Base-by-base conservation (phyloP, 2,329 filamentous ascomycete genomes). In the Paramyrothecium sp. region DNA sequence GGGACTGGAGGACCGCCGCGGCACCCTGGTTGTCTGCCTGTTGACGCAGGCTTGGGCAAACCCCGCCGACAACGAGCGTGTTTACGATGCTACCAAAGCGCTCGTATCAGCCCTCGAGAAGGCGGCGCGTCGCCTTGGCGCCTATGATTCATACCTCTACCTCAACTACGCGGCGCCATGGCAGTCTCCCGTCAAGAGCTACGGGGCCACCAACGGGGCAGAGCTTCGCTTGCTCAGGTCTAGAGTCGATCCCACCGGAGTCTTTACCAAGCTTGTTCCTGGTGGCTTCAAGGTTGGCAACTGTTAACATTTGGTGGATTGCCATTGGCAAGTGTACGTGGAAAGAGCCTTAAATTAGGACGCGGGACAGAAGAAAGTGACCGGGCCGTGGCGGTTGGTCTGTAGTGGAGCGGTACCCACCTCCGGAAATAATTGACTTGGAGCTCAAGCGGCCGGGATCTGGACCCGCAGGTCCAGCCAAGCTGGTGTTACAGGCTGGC, bases 91-190 rank as follows among this genome's bases (percentile, higher is more conserved):
- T 19, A 52, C 56, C 7, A 49, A 49, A 34, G 51, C 51, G 11
- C 26, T 58, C 26, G 26, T 58, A 23, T 21, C 17, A 2, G 53
- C 50, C 17, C 21, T 58, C n/a, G 53, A 58, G 47, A 8, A 20
- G 17, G 33, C 34, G 11, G 51, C 56, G n/a, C 38, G 48, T 16
- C 33, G 33, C 33, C 56, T 58, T n/a, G 53, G 48, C 3, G 56
- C 54, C 21, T 54, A 50, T 17, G 56, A 58, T 53, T 48, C 56
- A 19, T 58, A 38, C 54, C 20, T 58, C 8, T 58, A 58, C 41
- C 19, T 30, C 13, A 58, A 58, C 53, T 58, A 58, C 20, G 56
- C 56, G n/a, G 56, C 56, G 2, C 47, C 53, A 8, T 55, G 53
- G 53, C 53, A 58, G 34, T 20, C 44, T 23, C 53, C 53, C 10